Evolutionary conservation across 805 yeast genomes (phyloP).

Genomic region (Hanseniaspora clermontiae): DNA sequence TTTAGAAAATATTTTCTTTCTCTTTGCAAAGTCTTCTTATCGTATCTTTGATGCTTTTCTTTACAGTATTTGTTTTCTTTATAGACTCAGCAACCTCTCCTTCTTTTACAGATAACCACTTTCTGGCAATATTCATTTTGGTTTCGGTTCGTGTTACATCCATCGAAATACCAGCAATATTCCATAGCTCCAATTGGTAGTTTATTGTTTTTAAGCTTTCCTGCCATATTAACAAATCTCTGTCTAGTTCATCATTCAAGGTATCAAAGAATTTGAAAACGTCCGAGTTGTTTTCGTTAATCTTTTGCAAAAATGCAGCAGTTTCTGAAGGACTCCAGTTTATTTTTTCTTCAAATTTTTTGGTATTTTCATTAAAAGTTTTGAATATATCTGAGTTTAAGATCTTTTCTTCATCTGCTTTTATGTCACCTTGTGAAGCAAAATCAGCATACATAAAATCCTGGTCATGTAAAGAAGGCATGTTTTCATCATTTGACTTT

Average conservation of each 20-base stretch:
- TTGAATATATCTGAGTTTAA: neutral
- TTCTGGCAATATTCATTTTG: neutral
- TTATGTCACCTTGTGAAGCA: neutral
- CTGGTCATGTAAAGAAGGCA: neutral
- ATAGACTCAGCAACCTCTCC: neutral
- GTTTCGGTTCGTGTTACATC: slow-evolving; percentile 3
- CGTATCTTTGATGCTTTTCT: slow-evolving; percentile 1
- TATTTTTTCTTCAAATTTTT: slow-evolving; percentile 8
- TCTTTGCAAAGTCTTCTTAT: neutral
- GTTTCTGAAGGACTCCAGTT: neutral
- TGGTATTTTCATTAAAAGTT: slow-evolving; percentile 14
- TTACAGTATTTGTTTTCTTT: neutral
- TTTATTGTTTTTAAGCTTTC: neutral
- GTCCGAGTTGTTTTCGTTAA: neutral
- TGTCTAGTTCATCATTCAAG: neutral
- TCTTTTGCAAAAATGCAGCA: neutral
- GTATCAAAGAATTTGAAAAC: neutral
- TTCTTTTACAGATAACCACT: slow-evolving; percentile 3
- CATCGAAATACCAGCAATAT: slow-evolving; percentile 3
- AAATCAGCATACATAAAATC: neutral
- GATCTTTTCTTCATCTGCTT: neutral
- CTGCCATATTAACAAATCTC: slow-evolving; percentile 1
- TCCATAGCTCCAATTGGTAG: slow-evolving; percentile 1
- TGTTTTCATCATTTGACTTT: neutral
- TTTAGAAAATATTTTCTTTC: neutral